A percentile compares a stretch with the other conserved stretches of the same genome.
These are phyloP conservation scores for Mikania micrantha DNA, from an alignment of 129 eudicot genomes.

Conservation along the genomic window DNA sequence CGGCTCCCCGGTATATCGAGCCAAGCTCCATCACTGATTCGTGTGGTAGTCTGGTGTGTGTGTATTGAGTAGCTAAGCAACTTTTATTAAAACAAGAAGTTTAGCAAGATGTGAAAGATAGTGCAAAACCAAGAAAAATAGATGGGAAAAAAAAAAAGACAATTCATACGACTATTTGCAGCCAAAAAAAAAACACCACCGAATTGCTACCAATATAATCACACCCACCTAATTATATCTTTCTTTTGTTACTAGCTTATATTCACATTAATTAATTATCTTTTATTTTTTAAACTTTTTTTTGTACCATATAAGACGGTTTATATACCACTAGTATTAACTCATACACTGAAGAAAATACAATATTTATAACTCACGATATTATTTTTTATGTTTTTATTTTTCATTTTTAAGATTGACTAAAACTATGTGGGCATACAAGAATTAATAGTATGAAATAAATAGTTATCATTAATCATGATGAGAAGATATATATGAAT, in stretches of 20 bases:
- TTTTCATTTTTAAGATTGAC: background rate
- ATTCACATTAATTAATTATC: background rate
- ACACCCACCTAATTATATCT: too few relatives aligned
- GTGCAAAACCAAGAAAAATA: too few relatives aligned
- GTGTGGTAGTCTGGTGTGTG: too few relatives aligned
- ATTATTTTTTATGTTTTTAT: background rate
- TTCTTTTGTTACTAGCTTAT: background rate
- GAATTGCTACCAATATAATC: too few relatives aligned
- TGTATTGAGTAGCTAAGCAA: too few relatives aligned
- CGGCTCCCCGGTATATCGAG: too few relatives aligned
- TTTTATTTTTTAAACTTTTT: background rate
- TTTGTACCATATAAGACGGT: background rate
- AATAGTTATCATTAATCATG: constrained; percentile 24
- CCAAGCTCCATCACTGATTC: too few relatives aligned
- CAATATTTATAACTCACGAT: background rate
- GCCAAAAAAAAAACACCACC: too few relatives aligned
- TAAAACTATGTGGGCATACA: constrained; percentile 5
- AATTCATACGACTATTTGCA: too few relatives aligned
- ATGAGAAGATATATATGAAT: constrained; percentile 36
- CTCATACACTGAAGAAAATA: background rate
- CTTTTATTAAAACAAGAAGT: too few relatives aligned
- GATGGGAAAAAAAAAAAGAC: too few relatives aligned
- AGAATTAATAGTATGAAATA: constrained; percentile 2
- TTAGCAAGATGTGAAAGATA: too few relatives aligned
- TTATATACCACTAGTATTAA: background rate